phyloP scores from a whole-genome alignment of 1,284 basidiomycete species.

The Boletus mariae region DNA sequence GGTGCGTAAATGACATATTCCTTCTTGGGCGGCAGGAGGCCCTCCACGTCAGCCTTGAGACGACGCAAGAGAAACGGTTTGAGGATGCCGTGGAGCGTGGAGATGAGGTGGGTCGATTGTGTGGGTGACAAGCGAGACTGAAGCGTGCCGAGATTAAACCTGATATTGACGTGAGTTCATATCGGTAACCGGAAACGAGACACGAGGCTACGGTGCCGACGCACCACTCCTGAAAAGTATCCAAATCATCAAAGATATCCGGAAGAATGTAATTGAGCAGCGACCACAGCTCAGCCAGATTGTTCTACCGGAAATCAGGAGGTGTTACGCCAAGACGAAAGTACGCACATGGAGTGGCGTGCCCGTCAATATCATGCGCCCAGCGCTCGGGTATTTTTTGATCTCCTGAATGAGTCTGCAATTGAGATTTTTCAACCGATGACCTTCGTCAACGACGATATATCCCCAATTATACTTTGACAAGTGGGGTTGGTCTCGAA shows the following conservation, averaged over 20 bases:
- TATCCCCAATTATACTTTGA: conserved; percentile 82
- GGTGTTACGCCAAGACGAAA: background rate
- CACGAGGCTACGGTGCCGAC: conserved; percentile 18
- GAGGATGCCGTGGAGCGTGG: conserved; percentile 84
- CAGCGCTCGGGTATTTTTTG: conserved; percentile 82
- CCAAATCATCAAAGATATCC: conserved; percentile 87
- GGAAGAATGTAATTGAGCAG: conserved; percentile 93
- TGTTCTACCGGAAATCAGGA: conserved; percentile 60
- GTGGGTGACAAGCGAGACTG: conserved; percentile 54
- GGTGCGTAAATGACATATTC: conserved; percentile 95
- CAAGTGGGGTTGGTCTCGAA: conserved; percentile 72
- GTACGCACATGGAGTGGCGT: conserved; percentile 82
- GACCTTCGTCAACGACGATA: conserved; percentile 95
- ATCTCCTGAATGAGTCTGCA: conserved; percentile 89
- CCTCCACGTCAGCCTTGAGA: conserved; percentile 89
- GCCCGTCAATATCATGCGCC: conserved; percentile 90
- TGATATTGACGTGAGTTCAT: conserved; percentile 26
- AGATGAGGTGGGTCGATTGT: conserved; percentile 67
- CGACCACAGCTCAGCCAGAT: conserved; percentile 91
- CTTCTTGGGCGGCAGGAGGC: conserved; percentile 84
- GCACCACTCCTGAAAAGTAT: conserved; percentile 89
- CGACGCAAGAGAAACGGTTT: conserved; percentile 94
- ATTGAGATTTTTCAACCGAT: conserved; percentile 90
- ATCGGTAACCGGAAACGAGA: conserved; percentile 1
- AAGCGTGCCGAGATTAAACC: conserved; percentile 73